These are phyloP conservation scores for Starmera pachycereana DNA, from an alignment of 805 yeast species.

Conservation along the genomic window DNA sequence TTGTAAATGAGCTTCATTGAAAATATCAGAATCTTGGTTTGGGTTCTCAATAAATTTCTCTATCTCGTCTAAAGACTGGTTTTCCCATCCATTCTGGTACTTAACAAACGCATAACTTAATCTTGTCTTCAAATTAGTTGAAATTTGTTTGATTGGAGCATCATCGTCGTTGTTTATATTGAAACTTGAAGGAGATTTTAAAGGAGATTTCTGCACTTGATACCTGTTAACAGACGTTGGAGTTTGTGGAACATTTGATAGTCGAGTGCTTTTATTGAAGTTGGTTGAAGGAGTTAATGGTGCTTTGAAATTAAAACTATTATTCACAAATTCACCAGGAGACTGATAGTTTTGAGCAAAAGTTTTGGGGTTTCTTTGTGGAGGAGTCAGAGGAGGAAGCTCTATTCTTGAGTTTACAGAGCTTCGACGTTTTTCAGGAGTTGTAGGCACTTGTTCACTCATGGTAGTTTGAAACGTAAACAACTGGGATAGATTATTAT, in stretches of 20 bases:
- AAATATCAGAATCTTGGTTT: conserved; percentile 2
- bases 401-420: neutral
- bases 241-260: conserved; percentile 17
- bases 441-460: too few relatives aligned
- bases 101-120: conserved; percentile 31
- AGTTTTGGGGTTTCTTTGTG: conserved; percentile 1
- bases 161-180: conserved; percentile 8
- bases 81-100: conserved; percentile 23
- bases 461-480: too few relatives aligned
- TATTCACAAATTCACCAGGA: conserved; percentile 8
- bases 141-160: conserved; percentile 28
- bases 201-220: conserved; percentile 9
- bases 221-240: conserved; percentile 6
- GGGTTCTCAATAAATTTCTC: conserved; percentile 9
- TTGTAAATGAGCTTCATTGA: neutral
- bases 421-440: too few relatives aligned
- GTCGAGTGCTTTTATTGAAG: conserved; percentile 1
- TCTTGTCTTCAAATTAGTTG: conserved; percentile 28
- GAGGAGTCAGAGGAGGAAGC: conserved; percentile 1
- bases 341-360: conserved; percentile 7
- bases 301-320: conserved; percentile 5
- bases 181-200: conserved; percentile 17
- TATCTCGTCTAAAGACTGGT: conserved; percentile 19
- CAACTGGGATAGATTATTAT: too few relatives aligned
- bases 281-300: conserved; percentile 15